phyloP scores from a whole-genome alignment of 2,329 filamentous ascomycete genomes.

The Penicillium sp. region DNA sequence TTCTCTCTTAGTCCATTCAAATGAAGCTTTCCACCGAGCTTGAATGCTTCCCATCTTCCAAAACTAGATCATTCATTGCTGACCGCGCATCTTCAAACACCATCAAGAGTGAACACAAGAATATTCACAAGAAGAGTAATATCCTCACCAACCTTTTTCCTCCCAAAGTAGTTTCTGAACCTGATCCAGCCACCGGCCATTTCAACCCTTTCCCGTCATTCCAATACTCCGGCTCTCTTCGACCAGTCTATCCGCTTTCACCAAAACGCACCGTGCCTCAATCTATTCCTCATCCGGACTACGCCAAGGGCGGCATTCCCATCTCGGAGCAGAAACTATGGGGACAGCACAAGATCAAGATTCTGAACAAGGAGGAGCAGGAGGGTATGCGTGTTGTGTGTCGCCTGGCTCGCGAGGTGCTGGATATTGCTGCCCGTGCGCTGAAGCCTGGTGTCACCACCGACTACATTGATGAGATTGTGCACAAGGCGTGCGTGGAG shows the following conservation, averaged over 20 bases:
- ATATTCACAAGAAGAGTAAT: slow-evolving; percentile 73
- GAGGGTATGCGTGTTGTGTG: slow-evolving; percentile 93
- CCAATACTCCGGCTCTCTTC: slow-evolving; percentile 70
- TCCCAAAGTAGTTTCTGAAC: slow-evolving; percentile 82
- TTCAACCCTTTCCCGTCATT: slow-evolving; percentile 92
- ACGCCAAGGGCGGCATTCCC: slow-evolving; percentile 75
- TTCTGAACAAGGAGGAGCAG: slow-evolving; percentile 72
- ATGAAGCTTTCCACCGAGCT: too few species aligned
- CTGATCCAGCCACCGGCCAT: slow-evolving; percentile 79
- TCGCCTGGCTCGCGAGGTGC: slow-evolving; percentile 75
- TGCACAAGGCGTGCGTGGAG: slow-evolving; percentile 91
- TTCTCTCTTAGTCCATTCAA: too few species aligned
- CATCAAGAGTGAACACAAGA: slow-evolving; percentile 72
- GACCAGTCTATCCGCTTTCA: slow-evolving; percentile 83
- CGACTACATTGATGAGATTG: slow-evolving; percentile 88
- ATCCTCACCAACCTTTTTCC: slow-evolving; percentile 66
- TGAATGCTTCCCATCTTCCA: too few species aligned
- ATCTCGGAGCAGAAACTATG: slow-evolving; percentile 58
- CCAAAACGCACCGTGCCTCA: slow-evolving; percentile 66
- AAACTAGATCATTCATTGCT: neutral
- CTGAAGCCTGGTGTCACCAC: slow-evolving; percentile 89
- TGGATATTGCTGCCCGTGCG: slow-evolving; percentile 83
- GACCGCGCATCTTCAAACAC: neutral
- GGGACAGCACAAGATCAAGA: slow-evolving; percentile 72
- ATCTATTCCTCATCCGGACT: slow-evolving; percentile 78